A percentile compares a stretch with the other conserved stretches of the same genome.
Evolutionary conservation across 2,329 filamentous ascomycete genomes (phyloP).

Genomic region (Rhynchosporium secalis): DNA sequence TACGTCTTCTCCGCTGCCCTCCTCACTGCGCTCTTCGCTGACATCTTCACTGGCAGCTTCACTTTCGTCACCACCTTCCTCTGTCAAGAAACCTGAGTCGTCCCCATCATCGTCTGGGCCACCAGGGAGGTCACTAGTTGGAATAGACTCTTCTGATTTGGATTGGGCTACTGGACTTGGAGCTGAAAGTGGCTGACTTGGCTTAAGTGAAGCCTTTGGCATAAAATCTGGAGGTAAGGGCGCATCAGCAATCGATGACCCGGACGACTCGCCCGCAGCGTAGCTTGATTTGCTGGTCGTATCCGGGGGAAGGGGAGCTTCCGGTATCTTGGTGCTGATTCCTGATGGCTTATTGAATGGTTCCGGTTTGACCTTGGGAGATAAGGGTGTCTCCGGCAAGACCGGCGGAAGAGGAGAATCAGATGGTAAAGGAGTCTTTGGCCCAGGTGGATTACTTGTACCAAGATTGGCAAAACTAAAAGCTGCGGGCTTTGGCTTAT

Average conservation of each 20-base stretch:
- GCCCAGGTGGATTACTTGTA: slow-evolving; percentile 18
- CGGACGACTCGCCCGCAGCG: slow-evolving; percentile 42
- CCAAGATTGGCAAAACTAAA: slow-evolving; percentile 28
- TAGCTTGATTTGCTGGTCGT: slow-evolving; percentile 42
- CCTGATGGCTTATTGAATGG: slow-evolving; percentile 25
- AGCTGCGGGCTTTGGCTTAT: slow-evolving; percentile 21
- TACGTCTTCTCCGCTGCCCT: slow-evolving; percentile 65
- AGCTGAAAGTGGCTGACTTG: slow-evolving; percentile 15
- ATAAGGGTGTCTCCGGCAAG: slow-evolving; percentile 22
- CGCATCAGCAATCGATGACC: slow-evolving; percentile 45
- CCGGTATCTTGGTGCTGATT: slow-evolving; percentile 31
- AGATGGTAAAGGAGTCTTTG: slow-evolving; percentile 26
- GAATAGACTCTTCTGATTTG: slow-evolving; percentile 31
- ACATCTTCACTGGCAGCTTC: slow-evolving; percentile 48
- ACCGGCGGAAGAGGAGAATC: slow-evolving; percentile 9
- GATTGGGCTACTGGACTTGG: slow-evolving; percentile 17
- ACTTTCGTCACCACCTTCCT: slow-evolving; percentile 43
- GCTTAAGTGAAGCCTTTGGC: slow-evolving; percentile 25
- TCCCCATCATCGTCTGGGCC: slow-evolving; percentile 39
- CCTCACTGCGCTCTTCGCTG: slow-evolving; percentile 49
- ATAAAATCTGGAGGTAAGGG: slow-evolving; percentile 45
- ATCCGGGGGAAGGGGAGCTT: slow-evolving; percentile 49
- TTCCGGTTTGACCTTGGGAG: slow-evolving; percentile 36
- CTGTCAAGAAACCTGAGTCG: slow-evolving; percentile 34
- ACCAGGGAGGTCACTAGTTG: slow-evolving; percentile 36